A percentile compares a stretch with the other conserved stretches of the same genome.
Evolutionary conservation across 2,329 filamentous ascomycete genomes (phyloP).

Genomic region (Pochonia chlamydosporia): DNA sequence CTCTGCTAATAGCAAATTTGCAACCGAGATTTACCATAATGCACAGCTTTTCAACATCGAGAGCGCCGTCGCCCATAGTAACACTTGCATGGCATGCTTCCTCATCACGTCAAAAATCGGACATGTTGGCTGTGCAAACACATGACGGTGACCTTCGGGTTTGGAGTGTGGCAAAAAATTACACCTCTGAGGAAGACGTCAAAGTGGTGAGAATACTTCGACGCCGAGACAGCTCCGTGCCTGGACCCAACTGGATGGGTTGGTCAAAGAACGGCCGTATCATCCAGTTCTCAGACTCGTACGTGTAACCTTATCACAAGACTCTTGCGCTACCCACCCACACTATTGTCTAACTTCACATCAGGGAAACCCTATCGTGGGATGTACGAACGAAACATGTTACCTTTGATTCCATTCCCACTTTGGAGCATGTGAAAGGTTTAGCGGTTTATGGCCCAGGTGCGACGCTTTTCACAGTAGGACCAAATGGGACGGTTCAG

Average conservation of each 20-base stretch:
- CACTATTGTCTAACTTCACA: background rate
- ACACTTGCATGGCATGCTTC: constrained; percentile 93
- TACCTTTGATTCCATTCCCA: constrained; percentile 82
- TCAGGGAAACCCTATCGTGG: constrained; percentile 86
- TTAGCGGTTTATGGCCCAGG: constrained; percentile 85
- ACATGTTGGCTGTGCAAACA: constrained; percentile 94
- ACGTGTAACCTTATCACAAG: constrained; percentile 34
- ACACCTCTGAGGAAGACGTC: constrained; percentile 66
- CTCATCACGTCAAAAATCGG: constrained; percentile 90
- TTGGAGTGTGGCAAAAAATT: constrained; percentile 88
- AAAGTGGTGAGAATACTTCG: constrained; percentile 86
- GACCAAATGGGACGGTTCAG: constrained; percentile 81
- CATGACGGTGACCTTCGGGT: constrained; percentile 88
- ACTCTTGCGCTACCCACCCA: constrained; percentile 23
- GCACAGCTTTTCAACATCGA: constrained; percentile 81
- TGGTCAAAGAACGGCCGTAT: constrained; percentile 99
- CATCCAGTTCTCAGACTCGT: constrained; percentile 88
- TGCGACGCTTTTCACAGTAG: constrained; percentile 87
- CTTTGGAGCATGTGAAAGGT: constrained; percentile 72
- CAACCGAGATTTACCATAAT: constrained; percentile 91
- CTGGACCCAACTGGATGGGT: constrained; percentile 88
- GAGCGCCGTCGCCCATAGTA: constrained; percentile 80
- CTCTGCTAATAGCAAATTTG: constrained; percentile 80
- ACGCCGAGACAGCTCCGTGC: constrained; percentile 64
- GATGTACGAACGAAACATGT: constrained; percentile 98